Evolutionary conservation across 192 early-diverging fungal species (phyloP).

Genomic region (Phlyctochytrium bullatum): DNA sequence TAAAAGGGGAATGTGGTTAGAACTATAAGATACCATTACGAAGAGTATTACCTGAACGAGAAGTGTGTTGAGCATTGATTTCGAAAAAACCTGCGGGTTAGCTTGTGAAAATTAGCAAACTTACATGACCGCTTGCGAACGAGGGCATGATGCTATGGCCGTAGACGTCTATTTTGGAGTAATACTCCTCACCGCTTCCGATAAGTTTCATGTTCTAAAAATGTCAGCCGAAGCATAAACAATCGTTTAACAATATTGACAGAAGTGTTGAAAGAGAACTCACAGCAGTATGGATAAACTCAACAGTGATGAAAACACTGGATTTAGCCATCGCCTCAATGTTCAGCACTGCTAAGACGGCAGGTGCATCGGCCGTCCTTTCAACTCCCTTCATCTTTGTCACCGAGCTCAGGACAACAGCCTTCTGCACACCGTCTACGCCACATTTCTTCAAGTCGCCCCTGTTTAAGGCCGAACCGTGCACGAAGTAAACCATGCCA

Average conservation of each 20-base stretch:
- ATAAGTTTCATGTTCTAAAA: conserved; percentile 72
- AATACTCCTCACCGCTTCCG: conserved; percentile 58
- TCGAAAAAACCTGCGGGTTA: conserved; percentile 62
- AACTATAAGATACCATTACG: no score
- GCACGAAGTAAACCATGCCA: conserved; percentile 50
- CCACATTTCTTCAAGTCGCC: conserved; percentile 58
- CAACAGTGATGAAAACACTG: conserved; percentile 62
- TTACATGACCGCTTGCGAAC: conserved; percentile 64
- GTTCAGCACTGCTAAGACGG: conserved; percentile 64
- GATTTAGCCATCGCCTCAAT: conserved; percentile 39
- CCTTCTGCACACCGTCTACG: conserved; percentile 51
- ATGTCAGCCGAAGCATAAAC: no score
- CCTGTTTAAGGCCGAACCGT: conserved; percentile 56
- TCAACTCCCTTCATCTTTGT: conserved; percentile 27
- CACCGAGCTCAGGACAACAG: conserved; percentile 56
- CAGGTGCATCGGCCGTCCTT: conserved; percentile 59
- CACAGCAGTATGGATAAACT: conserved; percentile 58
- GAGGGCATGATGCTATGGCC: conserved; percentile 65
- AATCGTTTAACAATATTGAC: conserved; percentile 7
- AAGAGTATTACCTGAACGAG: conserved; percentile 47
- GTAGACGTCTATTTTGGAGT: conserved; percentile 33
- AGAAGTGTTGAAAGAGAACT: neutral
- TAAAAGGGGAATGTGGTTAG: no score
- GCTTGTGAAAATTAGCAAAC: neutral
- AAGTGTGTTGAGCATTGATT: conserved; percentile 68